Conservation (phyloP, 2,329 filamentous ascomycete genomes). For the Mycosphaerelloides madeirae region DNA sequence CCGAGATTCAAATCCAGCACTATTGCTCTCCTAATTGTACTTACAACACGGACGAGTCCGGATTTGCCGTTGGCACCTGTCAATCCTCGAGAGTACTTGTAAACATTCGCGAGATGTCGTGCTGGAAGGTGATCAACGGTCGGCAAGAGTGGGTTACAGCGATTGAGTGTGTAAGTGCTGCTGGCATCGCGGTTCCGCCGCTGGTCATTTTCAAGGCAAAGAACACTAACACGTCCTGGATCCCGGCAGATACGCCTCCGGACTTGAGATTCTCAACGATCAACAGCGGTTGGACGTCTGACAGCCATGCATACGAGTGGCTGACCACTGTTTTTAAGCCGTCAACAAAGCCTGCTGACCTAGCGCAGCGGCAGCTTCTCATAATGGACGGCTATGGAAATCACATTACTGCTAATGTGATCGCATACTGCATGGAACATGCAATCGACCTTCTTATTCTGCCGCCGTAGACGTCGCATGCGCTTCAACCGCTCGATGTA, state of each 20-base stretch:
- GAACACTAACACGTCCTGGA: background rate
- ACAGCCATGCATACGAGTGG: too few relatives aligned
- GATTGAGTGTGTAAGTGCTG: background rate
- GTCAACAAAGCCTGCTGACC: background rate
- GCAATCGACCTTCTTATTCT: conserved; percentile 9
- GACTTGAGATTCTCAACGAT: background rate
- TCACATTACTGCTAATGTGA: conserved; percentile 9
- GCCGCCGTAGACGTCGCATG: conserved; percentile 10
- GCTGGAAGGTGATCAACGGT: background rate
- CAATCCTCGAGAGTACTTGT: too few relatives aligned
- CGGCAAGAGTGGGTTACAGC: background rate
- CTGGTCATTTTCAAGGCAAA: too few relatives aligned
- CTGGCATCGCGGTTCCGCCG: background rate
- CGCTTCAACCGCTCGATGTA: conserved; percentile 11
- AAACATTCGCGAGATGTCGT: too few relatives aligned
- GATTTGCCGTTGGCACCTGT: too few relatives aligned
- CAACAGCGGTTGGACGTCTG: too few relatives aligned
- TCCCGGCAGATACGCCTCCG: background rate
- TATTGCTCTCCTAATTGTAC: too few relatives aligned
- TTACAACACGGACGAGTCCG: too few relatives aligned
- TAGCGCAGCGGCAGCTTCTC: background rate
- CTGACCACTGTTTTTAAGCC: background rate
- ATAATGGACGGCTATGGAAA: conserved; percentile 11
- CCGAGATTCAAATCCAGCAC: too few relatives aligned
- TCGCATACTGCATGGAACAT: conserved; percentile 8